These are phyloP conservation scores for Xylariaceae sp. DNA, from an alignment of 2,329 filamentous ascomycete species.

Conservation along the genomic window DNA sequence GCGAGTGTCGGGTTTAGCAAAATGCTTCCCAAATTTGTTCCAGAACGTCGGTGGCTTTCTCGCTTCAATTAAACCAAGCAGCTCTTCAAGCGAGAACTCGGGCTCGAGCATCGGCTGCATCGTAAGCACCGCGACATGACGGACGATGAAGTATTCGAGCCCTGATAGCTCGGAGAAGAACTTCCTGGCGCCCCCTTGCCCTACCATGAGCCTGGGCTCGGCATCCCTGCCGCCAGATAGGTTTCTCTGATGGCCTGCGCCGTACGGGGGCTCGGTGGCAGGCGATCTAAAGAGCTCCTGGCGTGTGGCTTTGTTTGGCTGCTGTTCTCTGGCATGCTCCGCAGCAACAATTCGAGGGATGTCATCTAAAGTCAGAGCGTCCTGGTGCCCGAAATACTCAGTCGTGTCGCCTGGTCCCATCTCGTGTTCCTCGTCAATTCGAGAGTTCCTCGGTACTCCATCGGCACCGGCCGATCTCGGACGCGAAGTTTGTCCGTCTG, in stretches of 20 bases:
- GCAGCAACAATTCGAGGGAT: constrained; percentile 94
- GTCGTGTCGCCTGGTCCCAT: constrained; percentile 62
- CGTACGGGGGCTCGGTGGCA: constrained; percentile 56
- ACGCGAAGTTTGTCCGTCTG: constrained; percentile 60
- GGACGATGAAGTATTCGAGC: constrained; percentile 94
- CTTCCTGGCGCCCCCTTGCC: constrained; percentile 58
- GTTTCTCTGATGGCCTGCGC: constrained; percentile 61
- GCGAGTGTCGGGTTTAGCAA: constrained; percentile 71
- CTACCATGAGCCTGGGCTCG: constrained; percentile 43
- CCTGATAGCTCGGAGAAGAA: constrained; percentile 97
- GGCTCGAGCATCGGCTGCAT: constrained; percentile 90
- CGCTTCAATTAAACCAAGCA: constrained; percentile 87
- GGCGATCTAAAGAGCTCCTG: constrained; percentile 58
- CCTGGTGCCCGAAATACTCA: constrained; percentile 83
- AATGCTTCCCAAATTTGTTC: constrained; percentile 96
- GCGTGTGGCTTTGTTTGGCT: constrained; percentile 70
- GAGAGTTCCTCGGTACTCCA: constrained; percentile 52
- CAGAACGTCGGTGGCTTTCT: constrained; percentile 87
- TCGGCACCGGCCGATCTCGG: constrained; percentile 66
- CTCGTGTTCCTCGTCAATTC: constrained; percentile 76
- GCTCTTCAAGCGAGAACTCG: constrained; percentile 88
- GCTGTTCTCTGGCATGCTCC: constrained; percentile 87
- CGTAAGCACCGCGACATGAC: constrained; percentile 87
- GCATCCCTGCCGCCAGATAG: constrained; percentile 49
- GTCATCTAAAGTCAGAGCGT: constrained; percentile 90